phyloP scores from a whole-genome alignment of 2,329 filamentous ascomycete genomes.

The Venturia nashicola region DNA sequence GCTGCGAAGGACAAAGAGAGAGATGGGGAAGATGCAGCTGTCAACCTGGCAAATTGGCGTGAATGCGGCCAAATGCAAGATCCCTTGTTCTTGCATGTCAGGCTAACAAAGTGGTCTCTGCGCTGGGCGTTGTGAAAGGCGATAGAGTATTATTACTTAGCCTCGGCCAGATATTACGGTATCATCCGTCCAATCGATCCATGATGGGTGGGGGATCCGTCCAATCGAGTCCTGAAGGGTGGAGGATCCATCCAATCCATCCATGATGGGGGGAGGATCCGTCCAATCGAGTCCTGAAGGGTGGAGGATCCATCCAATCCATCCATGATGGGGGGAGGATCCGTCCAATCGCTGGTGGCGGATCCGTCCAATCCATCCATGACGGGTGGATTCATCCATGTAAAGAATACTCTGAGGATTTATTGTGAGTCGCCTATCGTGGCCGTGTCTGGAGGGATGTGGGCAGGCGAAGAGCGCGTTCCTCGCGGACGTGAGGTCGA shows the following conservation, averaged over 20 bases:
- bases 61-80: slow-evolving; percentile 6
- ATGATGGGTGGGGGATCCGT: no score
- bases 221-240: no score
- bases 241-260: no score
- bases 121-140: background rate
- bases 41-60: slow-evolving; percentile 4
- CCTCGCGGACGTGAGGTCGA: background rate
- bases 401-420: background rate
- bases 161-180: slow-evolving; percentile 1
- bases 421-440: background rate
- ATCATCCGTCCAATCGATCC: background rate
- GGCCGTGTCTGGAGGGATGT: background rate
- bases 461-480: background rate
- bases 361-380: background rate
- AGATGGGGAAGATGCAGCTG: slow-evolving; percentile 2
- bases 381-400: background rate
- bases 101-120: slow-evolving; percentile 4
- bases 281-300: no score
- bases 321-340: no score
- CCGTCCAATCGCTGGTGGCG: no score
- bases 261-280: no score
- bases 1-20: slow-evolving; percentile 6
- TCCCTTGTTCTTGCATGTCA: slow-evolving; percentile 7
- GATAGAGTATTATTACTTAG: slow-evolving; percentile 1
- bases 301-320: no score